phyloP scores from a whole-genome alignment of 257 asterid genomes.

The Catharanthus roseus region DNA sequence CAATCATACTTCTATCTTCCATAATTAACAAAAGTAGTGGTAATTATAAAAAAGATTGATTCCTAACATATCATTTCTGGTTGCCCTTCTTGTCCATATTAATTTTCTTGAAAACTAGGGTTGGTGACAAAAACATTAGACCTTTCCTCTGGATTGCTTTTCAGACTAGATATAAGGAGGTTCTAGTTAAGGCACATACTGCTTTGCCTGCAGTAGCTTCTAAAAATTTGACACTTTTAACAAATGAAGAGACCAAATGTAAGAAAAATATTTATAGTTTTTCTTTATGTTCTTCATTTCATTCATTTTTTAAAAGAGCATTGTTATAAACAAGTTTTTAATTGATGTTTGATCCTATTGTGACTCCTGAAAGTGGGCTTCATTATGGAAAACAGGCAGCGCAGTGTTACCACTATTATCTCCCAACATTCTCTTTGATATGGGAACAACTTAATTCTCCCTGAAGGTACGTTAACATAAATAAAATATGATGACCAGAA shows the following conservation, averaged over 20 bases:
- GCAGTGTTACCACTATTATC: conserved; percentile 47
- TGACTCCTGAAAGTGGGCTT: conserved; percentile 30
- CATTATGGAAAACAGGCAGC: conserved; percentile 42
- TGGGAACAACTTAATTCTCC: conserved; percentile 10
- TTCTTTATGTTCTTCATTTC: not conserved
- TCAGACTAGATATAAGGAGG: conserved; percentile 79
- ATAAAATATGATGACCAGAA: conserved; percentile 14
- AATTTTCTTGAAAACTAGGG: conserved; percentile 33
- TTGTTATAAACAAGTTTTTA: conserved; percentile 8
- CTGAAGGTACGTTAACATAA: conserved; percentile 12
- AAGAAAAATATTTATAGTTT: conserved; percentile 23
- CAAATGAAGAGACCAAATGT: conserved; percentile 83
- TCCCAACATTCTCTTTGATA: conserved; percentile 42
- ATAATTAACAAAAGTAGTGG: not conserved
- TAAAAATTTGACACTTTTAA: conserved; percentile 60
- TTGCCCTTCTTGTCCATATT: not conserved
- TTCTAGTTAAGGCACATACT: conserved; percentile 75
- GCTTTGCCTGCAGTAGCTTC: conserved; percentile 56
- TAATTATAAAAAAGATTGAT: not conserved
- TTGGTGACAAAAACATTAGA: conserved; percentile 83
- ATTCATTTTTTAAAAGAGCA: not conserved
- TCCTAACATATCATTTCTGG: not conserved
- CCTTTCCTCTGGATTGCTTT: conserved; percentile 91
- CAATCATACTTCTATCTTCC: not conserved
- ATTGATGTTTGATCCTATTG: conserved; percentile 7